Evolutionary conservation across 331 rosid genomes (phyloP).

Genomic region (Dryas integrifolia): DNA sequence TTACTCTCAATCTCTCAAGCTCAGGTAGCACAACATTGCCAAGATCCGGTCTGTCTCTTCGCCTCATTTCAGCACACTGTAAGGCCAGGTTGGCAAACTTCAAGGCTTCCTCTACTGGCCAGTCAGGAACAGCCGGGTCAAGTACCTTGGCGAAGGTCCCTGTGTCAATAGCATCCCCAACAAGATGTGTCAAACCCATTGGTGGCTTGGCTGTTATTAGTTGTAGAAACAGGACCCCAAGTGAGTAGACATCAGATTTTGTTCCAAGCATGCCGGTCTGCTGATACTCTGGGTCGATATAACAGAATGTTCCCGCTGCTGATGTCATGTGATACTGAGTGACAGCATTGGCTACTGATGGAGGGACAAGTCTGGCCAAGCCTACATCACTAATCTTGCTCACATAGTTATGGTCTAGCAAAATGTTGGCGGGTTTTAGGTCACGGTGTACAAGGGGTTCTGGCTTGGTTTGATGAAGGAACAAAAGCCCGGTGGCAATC

Average conservation of each 20-base stretch:
- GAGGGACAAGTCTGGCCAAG: constrained; percentile 73
- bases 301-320: constrained; percentile 78
- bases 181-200: constrained; percentile 66
- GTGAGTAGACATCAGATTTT: constrained; percentile 65
- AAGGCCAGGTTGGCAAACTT: constrained; percentile 52
- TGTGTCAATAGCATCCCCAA: constrained; percentile 46
- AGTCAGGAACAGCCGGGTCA: constrained; percentile 56
- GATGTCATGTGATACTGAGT: constrained; percentile 74
- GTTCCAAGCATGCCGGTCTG: constrained; percentile 70
- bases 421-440: constrained; percentile 64
- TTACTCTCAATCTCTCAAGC: constrained; percentile 49
- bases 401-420: constrained; percentile 65
- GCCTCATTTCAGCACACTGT: constrained; percentile 67
- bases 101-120: constrained; percentile 67
- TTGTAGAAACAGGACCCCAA: constrained; percentile 68
- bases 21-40: constrained; percentile 53
- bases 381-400: constrained; percentile 84
- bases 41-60: constrained; percentile 71
- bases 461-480: constrained; percentile 67
- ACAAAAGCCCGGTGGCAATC: constrained; percentile 65
- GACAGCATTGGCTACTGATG: constrained; percentile 52
- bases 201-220: constrained; percentile 58
- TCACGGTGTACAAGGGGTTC: constrained; percentile 80
- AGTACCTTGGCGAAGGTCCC: constrained; percentile 56
- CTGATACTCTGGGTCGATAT: constrained; percentile 79